These are phyloP conservation scores for Forsythia suspensa DNA, from an alignment of 257 asterid species.

Conservation along the genomic window DNA sequence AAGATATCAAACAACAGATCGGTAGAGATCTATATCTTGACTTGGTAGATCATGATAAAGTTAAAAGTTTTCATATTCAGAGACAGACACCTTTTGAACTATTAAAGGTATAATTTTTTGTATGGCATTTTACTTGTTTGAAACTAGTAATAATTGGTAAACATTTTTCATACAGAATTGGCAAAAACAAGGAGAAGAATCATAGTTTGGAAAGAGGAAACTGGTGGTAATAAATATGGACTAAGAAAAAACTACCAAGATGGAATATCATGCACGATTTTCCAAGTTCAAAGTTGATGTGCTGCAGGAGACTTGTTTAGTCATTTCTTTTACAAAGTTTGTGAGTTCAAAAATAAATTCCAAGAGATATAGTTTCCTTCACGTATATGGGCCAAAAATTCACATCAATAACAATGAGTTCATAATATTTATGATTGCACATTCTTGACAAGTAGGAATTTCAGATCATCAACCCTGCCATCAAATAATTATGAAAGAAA, in stretches of 20 bases:
- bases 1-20: slow-evolving; percentile 48
- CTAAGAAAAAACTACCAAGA: not conserved
- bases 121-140: not conserved
- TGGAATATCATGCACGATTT: not conserved
- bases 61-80: slow-evolving; percentile 48
- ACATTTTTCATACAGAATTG: not conserved
- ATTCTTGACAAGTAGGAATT: not conserved
- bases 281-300: not conserved
- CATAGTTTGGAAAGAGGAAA: slow-evolving; percentile 5
- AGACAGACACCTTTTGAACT: slow-evolving; percentile 41
- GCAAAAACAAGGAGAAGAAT: not conserved
- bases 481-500: not conserved
- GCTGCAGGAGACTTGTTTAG: not conserved
- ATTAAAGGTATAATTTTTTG: slow-evolving; percentile 40
- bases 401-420: not conserved
- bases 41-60: slow-evolving; percentile 56
- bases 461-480: not conserved
- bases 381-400: not conserved
- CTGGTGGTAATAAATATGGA: slow-evolving; percentile 1
- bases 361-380: not conserved
- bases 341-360: not conserved
- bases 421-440: not conserved
- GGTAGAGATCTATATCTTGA: slow-evolving; percentile 49
- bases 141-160: not conserved
- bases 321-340: not conserved